A percentile compares a stretch with the other conserved stretches of the same genome.
Evolutionary conservation across 352 stramenopile genomes (phyloP).

Genomic region (Phytophthora podocarpi): DNA sequence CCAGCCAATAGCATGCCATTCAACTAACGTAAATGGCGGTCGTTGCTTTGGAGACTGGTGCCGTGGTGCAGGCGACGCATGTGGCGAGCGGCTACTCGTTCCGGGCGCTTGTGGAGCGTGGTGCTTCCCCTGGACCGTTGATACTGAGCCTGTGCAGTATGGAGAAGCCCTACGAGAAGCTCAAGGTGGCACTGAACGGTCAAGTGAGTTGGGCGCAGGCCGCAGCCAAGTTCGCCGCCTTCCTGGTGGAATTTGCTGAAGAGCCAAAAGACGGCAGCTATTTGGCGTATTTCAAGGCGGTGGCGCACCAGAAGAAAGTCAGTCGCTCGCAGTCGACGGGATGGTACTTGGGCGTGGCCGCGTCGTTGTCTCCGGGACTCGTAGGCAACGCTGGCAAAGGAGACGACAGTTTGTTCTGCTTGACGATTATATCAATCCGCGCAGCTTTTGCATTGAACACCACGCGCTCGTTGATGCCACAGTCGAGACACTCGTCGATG

Average conservation of each 20-base stretch:
- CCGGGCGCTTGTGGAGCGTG: constrained; percentile 54
- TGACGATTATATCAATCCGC: constrained; percentile 51
- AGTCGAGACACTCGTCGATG: constrained; percentile 24
- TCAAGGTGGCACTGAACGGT: constrained; percentile 76
- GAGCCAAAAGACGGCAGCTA: constrained; percentile 3
- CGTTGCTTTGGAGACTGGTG: constrained; percentile 49
- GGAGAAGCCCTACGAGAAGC: constrained; percentile 76
- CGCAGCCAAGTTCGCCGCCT: constrained; percentile 71
- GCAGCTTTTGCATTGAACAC: constrained; percentile 57
- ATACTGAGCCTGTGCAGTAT: constrained; percentile 65
- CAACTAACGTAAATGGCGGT: constrained; percentile 8
- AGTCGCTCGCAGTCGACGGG: constrained; percentile 48
- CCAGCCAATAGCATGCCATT: constrained; percentile 13
- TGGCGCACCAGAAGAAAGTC: constrained; percentile 73
- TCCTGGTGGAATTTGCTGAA: constrained; percentile 53
- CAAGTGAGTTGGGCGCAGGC: constrained; percentile 64
- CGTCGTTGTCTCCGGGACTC: constrained; percentile 27
- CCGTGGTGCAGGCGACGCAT: constrained; percentile 65
- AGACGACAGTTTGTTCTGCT: constrained; percentile 49
- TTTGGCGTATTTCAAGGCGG: constrained; percentile 54
- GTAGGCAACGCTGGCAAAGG: constrained; percentile 59
- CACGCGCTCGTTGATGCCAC: constrained; percentile 31
- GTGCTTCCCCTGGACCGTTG: constrained; percentile 23
- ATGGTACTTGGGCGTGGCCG: constrained; percentile 62
- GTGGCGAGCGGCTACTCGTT: constrained; percentile 46